phyloP scores from a whole-genome alignment of 176 grass and related monocot genomes.

The Eragrostis nindensis region DNA sequence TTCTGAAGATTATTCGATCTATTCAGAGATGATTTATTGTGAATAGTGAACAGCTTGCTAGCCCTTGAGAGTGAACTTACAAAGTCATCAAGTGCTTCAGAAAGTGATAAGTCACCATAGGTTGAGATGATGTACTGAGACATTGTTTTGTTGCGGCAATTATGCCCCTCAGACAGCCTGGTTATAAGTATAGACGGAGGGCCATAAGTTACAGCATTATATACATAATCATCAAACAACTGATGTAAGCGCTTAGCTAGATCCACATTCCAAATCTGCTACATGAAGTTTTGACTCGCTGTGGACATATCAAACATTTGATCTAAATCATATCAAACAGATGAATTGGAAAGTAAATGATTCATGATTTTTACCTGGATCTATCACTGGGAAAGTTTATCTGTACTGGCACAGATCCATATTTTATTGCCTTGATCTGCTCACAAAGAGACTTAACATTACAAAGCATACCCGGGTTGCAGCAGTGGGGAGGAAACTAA shows the following conservation, averaged over 20 bases:
- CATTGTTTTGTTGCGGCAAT: conserved; percentile 18
- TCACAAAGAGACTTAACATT: conserved; percentile 17
- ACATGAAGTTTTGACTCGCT: not conserved
- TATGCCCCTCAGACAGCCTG: conserved; percentile 44
- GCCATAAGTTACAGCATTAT: conserved; percentile 14
- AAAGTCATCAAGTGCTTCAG: conserved; percentile 46
- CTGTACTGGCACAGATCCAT: conserved; percentile 50
- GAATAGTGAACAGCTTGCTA: not conserved
- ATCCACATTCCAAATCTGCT: not conserved
- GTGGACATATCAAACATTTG: conserved; percentile 1
- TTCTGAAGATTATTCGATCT: not conserved
- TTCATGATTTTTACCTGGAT: conserved; percentile 42
- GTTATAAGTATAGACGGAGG: not conserved
- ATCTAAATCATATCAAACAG: conserved; percentile 6
- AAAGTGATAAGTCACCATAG: conserved; percentile 58
- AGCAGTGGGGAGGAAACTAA: conserved; percentile 8
- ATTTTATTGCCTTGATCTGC: conserved; percentile 66
- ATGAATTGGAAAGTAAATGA: conserved; percentile 23
- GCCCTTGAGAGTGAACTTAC: conserved; percentile 46
- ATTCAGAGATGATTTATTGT: conserved; percentile 13
- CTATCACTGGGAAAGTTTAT: conserved; percentile 38
- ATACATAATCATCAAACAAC: not conserved
- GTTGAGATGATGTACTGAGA: conserved; percentile 56
- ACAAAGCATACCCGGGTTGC: not conserved
- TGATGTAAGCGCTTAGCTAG: conserved; percentile 4